These are phyloP conservation scores for Aspergillus nanangensis DNA, from an alignment of 495 filamentous ascomycete genomes.

Conservation along the genomic window DNA sequence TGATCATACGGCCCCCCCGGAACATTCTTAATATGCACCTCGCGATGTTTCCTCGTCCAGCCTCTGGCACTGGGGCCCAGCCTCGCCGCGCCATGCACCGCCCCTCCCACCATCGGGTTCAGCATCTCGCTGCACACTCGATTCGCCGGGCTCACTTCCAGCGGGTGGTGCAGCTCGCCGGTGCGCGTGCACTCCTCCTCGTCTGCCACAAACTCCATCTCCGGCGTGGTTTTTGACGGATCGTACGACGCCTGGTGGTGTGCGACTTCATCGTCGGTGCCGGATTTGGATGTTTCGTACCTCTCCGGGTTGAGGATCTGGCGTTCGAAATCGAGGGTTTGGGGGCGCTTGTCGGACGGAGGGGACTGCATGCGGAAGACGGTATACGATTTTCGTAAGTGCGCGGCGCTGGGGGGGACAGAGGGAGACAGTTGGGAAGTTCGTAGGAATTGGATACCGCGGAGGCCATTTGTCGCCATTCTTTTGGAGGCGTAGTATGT, in stretches of 20 bases:
- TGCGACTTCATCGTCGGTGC: conserved; percentile 28
- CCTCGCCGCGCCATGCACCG: conserved; percentile 6
- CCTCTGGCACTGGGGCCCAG: conserved; percentile 18
- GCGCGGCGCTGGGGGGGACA: neutral
- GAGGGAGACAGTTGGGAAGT: no score
- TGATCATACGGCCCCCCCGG: conserved; percentile 16
- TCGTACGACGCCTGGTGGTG: conserved; percentile 28
- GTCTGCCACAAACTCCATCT: conserved; percentile 18
- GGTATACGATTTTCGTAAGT: neutral
- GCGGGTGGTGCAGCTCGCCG: conserved; percentile 16
- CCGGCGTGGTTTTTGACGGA: conserved; percentile 17
- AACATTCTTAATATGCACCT: conserved; percentile 13
- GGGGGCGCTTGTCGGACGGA: neutral
- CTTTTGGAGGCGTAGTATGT: no score
- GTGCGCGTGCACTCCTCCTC: conserved; percentile 22
- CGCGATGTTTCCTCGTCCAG: conserved; percentile 20
- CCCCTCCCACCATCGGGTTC: conserved; percentile 11
- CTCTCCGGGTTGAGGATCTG: conserved; percentile 21
- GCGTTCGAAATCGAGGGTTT: conserved; percentile 15
- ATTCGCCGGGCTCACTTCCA: conserved; percentile 26
- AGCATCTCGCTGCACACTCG: conserved; percentile 19
- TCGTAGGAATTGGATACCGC: no score
- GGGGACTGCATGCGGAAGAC: neutral
- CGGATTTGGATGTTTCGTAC: conserved; percentile 22
- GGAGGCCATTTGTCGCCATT: no score